A percentile compares a stretch with the other conserved stretches of the same genome.
Conservation (phyloP, 2,329 filamentous ascomycete species). For the Exserohilum rostratum region DNA sequence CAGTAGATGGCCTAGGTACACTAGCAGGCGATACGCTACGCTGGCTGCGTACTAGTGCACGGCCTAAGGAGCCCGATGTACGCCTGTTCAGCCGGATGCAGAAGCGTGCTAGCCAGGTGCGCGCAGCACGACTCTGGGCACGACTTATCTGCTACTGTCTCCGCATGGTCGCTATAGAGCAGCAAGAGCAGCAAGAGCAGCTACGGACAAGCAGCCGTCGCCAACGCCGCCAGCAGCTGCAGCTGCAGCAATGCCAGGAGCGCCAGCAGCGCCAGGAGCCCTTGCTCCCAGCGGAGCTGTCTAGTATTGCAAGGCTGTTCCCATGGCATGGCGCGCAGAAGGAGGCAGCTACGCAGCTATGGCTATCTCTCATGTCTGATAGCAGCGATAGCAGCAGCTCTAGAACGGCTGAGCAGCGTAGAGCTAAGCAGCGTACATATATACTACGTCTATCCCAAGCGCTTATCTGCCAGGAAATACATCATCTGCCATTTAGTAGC, state of each 20-base stretch:
- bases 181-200: no score
- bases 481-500: neutral
- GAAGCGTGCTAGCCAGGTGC: neutral
- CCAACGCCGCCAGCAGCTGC: no score
- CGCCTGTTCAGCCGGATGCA: neutral
- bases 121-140: no score
- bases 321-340: neutral
- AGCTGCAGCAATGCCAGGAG: no score
- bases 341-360: neutral
- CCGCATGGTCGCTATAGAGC: slow-evolving; percentile 1
- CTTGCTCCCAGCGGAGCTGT: neutral
- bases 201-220: no score
- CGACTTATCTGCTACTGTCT: slow-evolving; percentile 4
- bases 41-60: neutral
- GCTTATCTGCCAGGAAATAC: neutral
- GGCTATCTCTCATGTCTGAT: neutral
- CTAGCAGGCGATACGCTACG: neutral
- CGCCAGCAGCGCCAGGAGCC: neutral
- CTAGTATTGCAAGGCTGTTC: neutral
- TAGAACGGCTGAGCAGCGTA: no score
- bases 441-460: neutral
- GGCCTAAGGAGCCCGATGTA: neutral
- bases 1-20: neutral
- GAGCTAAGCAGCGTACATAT: neutral
- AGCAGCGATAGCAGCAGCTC: neutral